Evolutionary conservation across 2,329 filamentous ascomycete species (phyloP).

Genomic region (Fulvia fulva): DNA sequence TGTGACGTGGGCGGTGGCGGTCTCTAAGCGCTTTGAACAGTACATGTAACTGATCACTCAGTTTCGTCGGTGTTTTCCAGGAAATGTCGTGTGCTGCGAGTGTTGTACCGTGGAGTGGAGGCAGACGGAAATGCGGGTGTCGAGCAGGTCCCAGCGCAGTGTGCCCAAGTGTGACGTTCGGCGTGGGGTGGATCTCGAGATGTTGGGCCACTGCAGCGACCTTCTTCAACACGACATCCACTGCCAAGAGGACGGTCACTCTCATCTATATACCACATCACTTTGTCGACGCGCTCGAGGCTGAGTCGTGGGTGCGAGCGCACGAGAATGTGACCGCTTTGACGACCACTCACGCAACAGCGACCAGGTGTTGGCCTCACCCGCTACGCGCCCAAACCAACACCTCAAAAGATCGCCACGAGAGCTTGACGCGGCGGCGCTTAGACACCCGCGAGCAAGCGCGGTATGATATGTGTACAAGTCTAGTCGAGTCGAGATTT

Average conservation of each 20-base stretch:
- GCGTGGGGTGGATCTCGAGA: not conserved
- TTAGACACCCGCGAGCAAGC: not conserved
- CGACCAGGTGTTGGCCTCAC: not conserved
- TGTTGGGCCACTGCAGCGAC: too few relatives aligned
- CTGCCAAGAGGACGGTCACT: not conserved
- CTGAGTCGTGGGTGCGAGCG: not conserved
- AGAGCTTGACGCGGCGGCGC: slow-evolving; percentile 1
- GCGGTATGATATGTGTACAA: not conserved
- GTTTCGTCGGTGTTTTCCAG: not conserved
- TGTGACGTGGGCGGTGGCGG: not conserved
- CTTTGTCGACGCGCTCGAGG: not conserved
- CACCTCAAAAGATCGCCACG: not conserved
- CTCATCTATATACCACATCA: not conserved
- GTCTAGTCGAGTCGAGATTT: slow-evolving; percentile 9
- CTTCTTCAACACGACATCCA: too few relatives aligned
- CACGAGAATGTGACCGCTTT: not conserved
- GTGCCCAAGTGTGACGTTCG: slow-evolving; percentile 2
- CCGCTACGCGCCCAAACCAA: not conserved
- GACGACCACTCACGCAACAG: not conserved
- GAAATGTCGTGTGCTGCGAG: not conserved
- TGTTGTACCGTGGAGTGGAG: not conserved
- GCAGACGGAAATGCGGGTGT: not conserved
- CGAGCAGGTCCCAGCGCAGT: not conserved
- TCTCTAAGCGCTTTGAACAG: not conserved
- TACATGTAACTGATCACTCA: too few relatives aligned